Base-by-base conservation (phyloP, 805 yeast genomes). In the Candida chauliodis region DNA sequence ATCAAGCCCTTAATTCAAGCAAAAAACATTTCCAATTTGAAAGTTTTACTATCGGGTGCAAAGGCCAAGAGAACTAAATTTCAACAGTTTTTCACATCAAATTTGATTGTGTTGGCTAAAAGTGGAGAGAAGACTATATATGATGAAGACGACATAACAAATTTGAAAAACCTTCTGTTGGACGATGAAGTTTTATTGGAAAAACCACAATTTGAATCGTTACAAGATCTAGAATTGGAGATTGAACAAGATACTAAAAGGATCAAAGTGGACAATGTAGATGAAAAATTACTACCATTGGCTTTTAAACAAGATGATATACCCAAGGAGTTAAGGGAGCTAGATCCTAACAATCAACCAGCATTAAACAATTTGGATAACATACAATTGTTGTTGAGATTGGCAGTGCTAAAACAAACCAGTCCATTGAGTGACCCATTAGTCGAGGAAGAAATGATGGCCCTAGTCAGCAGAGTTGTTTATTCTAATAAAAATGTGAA, bases 271-370 rank as follows among this genome's bases (percentile, higher is more conserved):
- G 78, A 73, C 44, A 60, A 53, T 8, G 36, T 40, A 11, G 50
- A 44, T 7, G 41, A 41, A 14, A 70, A 66, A 44, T 51, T 84
- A 14, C 59, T 85, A 21, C 93, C 91, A 2, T 68, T 81, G 16
- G 84, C 84, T 1, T 43, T 75, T 24, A 72, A 71, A 40, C 80
- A 73, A 44, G 81, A 76, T n/a, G 69, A 71, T 40, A 82, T 85
- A 36, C 91, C 95, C 2, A 54, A 51, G 8, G 62, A 56, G 1
- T 63, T 85, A 34, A 64, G 61, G 37, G 51, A 49, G 1, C 45
- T 87, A 16, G 95, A 91, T 54, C 95, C 96, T 21, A 91, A 90
- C 53, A 58, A 75, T 21, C 97, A 87, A 55, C 95, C 96, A 5
- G 61, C 70, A 1, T 69, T 91, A 31, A 66, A 79, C 2, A 81